Base-by-base conservation (phyloP, 305 asterid genomes). In the Petunia hybrid region DNA sequence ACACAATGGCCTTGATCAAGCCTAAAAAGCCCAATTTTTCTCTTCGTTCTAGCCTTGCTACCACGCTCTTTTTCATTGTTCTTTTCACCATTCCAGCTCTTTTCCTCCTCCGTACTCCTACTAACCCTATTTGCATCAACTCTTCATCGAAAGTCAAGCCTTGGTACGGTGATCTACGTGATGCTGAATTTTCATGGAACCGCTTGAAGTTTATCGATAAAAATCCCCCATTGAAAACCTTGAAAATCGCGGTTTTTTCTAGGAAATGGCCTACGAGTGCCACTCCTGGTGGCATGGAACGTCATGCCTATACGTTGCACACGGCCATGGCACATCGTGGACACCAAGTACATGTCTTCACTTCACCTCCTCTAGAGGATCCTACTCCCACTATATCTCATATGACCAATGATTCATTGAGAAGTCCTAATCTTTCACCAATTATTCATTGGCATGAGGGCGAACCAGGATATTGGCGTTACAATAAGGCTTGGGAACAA, bases 221-320 rank as follows among this genome's bases (percentile, higher is more conserved):
- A 0, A 45, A n/a, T 3, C 85, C 91, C 0, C 89, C 95, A 2
- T 82, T 78, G 6, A 8, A 16, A 7, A 4, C 81, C 3, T 94
- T 92, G 3, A 90, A 78, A 45, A 90, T 93, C 55, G 98, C 99
- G 2, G 99, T 95, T n/a, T 95, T 93, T 85, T 87, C 99, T 6
- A 80, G 98, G 63, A 95, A 95, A 83, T 95, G 99, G 99, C 99
- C 99, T 48, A 89, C 87, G 22, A 73, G 88, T 70, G 39, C 90
- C 79, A 67, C 82, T 71, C 98, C 97, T 0, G 98, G 99, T 39
- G 97, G 99, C 79, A 95, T 93, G 98, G 99, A 95, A 82, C 95
- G 97, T 9, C 99, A 93, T 80, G 98, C 99, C 0, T 85, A 91
- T 13, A 93, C 98, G 3, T 87, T 95, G 76, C 95, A 93, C 81